These are phyloP conservation scores for Pseudozyma flocculosa DNA, from an alignment of 1,284 basidiomycete genomes.

Conservation along the genomic window DNA sequence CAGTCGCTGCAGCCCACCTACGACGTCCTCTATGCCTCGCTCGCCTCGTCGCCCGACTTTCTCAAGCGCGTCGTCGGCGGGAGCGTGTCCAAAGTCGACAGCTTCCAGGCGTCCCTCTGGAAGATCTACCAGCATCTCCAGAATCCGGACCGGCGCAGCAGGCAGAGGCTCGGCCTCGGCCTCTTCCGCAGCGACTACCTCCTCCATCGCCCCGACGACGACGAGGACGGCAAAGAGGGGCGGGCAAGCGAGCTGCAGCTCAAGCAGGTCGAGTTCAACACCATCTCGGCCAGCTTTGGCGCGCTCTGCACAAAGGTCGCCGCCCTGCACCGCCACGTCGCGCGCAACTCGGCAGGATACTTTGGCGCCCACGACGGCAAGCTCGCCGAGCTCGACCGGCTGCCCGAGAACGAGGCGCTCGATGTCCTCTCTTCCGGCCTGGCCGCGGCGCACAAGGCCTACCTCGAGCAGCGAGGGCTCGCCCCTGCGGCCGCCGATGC, in stretches of 20 bases:
- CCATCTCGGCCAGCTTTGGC: constrained; percentile 90
- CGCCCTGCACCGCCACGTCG: constrained; percentile 67
- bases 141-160: not conserved
- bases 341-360: constrained; percentile 12
- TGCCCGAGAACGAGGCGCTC: constrained; percentile 75
- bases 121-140: constrained; percentile 66
- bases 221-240: not conserved
- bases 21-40: constrained; percentile 79
- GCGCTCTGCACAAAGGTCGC: constrained; percentile 73
- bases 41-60: constrained; percentile 78
- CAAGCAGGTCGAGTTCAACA: constrained; percentile 98
- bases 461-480: constrained; percentile 60
- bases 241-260: constrained; percentile 62
- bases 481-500: too few relatives aligned
- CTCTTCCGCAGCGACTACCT: constrained; percentile 96
- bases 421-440: constrained; percentile 73
- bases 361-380: constrained; percentile 66
- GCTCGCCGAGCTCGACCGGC: constrained; percentile 64
- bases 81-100: constrained; percentile 77
- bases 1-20: constrained; percentile 73
- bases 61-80: constrained; percentile 79
- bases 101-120: constrained; percentile 84
- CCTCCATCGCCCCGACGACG: constrained; percentile 65
- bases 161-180: constrained; percentile 78
- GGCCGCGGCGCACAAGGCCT: constrained; percentile 75